phyloP scores from a whole-genome alignment of 1,284 basidiomycete genomes.

The Puccinia coronata region DNA sequence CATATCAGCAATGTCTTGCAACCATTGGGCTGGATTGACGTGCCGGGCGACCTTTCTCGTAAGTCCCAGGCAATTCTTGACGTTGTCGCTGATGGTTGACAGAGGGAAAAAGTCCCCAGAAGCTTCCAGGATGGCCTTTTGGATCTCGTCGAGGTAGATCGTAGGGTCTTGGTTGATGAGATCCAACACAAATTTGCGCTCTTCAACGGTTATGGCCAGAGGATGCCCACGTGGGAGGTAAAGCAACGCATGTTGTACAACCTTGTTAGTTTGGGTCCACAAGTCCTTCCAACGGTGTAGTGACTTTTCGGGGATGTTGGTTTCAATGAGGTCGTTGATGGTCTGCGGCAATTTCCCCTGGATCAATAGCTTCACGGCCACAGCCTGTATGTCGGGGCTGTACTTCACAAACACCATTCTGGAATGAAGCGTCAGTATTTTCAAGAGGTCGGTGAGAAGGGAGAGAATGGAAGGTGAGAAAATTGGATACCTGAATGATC shows the following conservation, averaged over 20 bases:
- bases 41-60: neutral
- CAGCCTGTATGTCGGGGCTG: too few relatives aligned
- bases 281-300: too few relatives aligned
- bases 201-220: neutral
- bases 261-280: neutral
- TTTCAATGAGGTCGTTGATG: too few relatives aligned
- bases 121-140: neutral
- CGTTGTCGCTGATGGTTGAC: neutral
- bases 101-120: neutral
- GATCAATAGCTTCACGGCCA: too few relatives aligned
- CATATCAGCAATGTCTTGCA: neutral
- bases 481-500: too few relatives aligned
- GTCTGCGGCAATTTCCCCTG: too few relatives aligned
- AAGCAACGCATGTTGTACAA: neutral
- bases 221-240: neutral
- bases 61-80: neutral
- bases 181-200: conserved; percentile 2
- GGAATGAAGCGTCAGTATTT: too few relatives aligned
- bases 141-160: conserved; percentile 10
- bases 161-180: neutral
- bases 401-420: too few relatives aligned
- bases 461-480: too few relatives aligned
- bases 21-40: neutral
- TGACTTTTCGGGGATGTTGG: too few relatives aligned
- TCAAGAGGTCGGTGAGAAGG: too few relatives aligned